Conservation (phyloP, 331 rosid genomes). For the Quercus lobata region DNA sequence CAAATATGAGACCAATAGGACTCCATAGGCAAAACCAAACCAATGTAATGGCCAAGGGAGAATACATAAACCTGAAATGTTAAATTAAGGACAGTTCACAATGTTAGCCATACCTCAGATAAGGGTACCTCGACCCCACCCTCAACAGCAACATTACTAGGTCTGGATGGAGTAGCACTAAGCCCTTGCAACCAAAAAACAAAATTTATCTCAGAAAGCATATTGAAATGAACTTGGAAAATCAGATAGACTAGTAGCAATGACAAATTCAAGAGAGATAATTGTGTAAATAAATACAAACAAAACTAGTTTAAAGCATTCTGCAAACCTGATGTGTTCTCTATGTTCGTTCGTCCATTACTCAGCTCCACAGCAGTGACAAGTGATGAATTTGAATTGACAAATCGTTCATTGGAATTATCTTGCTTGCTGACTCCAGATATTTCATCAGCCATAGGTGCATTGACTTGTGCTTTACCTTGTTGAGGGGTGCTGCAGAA, state of each 20-base stretch:
- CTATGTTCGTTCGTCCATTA: slow-evolving; percentile 59
- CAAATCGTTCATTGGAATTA: slow-evolving; percentile 45
- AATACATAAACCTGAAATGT: neutral
- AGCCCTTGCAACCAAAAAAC: slow-evolving; percentile 42
- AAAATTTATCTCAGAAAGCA: slow-evolving; percentile 29
- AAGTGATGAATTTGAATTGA: slow-evolving; percentile 44
- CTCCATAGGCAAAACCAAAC: neutral
- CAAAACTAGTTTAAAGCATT: slow-evolving; percentile 22
- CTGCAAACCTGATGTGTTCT: slow-evolving; percentile 67
- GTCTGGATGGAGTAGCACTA: slow-evolving; percentile 50
- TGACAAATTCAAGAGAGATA: slow-evolving; percentile 11
- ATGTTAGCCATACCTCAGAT: slow-evolving; percentile 58
- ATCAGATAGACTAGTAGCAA: slow-evolving; percentile 11
- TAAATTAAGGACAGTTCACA: neutral
- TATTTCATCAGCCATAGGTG: slow-evolving; percentile 53
- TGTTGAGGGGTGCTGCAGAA: slow-evolving; percentile 40
- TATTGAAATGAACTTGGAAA: slow-evolving; percentile 10
- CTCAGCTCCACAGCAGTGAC: slow-evolving; percentile 53
- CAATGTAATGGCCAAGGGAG: neutral
- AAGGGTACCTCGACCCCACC: slow-evolving; percentile 64
- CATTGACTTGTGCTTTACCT: slow-evolving; percentile 40
- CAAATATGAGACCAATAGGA: no score
- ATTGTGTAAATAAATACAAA: slow-evolving; percentile 7
- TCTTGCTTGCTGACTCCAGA: slow-evolving; percentile 65
- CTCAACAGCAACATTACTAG: slow-evolving; percentile 48